phyloP scores from a whole-genome alignment of 805 yeast species.

The Candida maris region DNA sequence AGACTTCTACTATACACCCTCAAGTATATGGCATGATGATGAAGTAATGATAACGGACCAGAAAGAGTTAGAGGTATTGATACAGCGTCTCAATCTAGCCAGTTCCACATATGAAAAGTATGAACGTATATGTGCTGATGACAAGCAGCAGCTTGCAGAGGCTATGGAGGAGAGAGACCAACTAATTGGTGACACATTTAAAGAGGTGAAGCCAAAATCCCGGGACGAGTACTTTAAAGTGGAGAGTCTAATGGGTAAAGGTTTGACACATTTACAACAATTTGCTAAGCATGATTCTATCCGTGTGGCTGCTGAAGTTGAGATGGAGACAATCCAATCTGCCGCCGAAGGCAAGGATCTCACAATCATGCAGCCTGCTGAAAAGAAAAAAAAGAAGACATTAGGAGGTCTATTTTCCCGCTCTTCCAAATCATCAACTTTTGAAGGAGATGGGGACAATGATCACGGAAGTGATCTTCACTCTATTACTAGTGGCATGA shows the following conservation, averaged over 20 bases:
- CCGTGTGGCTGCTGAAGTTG: conserved; percentile 77
- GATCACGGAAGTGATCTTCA: conserved; percentile 22
- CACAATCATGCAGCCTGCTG: conserved; percentile 49
- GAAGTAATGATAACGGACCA: conserved; percentile 61
- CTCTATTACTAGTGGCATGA: conserved; percentile 27
- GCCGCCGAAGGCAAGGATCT: conserved; percentile 76
- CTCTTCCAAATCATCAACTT: conserved; percentile 6
- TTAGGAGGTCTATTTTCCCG: conserved; percentile 33
- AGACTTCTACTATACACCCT: conserved; percentile 82
- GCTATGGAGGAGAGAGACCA: conserved; percentile 34
- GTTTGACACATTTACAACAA: conserved; percentile 50
- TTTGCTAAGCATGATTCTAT: conserved; percentile 71
- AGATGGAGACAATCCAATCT: conserved; percentile 83
- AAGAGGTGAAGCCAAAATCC: conserved; percentile 37
- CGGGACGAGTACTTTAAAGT: conserved; percentile 38
- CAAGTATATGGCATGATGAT: conserved; percentile 97
- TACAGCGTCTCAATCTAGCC: conserved; percentile 44
- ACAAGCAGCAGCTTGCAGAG: conserved; percentile 48
- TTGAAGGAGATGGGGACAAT: conserved; percentile 13
- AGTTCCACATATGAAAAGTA: conserved; percentile 36
- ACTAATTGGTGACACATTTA: conserved; percentile 29
- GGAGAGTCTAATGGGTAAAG: conserved; percentile 50
- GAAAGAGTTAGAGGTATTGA: conserved; percentile 55
- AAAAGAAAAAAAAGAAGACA: conserved; percentile 58
- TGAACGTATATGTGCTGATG: conserved; percentile 42